Evolutionary conservation across 1,284 basidiomycete species (phyloP), one percentile per base, ranked within the genome.

Genomic region (Fistulinella cinereoalba): DNA sequence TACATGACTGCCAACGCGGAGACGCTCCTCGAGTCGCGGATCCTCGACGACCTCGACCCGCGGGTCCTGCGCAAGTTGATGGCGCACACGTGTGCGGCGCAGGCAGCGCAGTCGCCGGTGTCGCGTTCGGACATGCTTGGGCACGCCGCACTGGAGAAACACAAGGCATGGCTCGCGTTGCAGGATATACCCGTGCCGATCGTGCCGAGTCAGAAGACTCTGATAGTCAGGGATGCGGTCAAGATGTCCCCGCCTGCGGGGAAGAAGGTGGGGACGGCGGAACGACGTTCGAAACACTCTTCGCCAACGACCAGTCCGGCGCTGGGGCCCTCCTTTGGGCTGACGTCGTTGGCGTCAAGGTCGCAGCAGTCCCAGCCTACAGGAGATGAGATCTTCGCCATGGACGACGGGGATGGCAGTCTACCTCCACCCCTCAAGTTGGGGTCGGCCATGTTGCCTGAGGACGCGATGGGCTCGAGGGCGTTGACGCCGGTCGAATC

Each of bases 1-100:
- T 98, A 95, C 67, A 85, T 95, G 56, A 72, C 81, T 2, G 79
- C 81, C 48, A 94, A 92, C 61, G 76, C 97, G 73, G 97, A 99
- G 65, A 85, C 86, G 0, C 77, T 97, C 44, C 78, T 99, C 19
- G 93, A 97, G 63, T 76, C 75, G 24, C 80, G 81, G 5, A 79
- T 93, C 57, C 77, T 99, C 19, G 81, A 88, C 41, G 88, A 89
- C 54, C 77, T 97, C 39, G 75, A 86, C 4, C 64, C 73, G 19
- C 74, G 79, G 25, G 77, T 92, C 25, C 68, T 97, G 48, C 78
- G 78, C 37, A 79, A 85, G 45, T 77, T 99, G 4, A 76, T 84
- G 0, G 60, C 64, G 1, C 88, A 81, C 50, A 74, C 88, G 4
- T 75, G 77, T 22, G 51, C 65, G 7, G 74, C 79, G 39, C 96